A percentile compares a stretch with the other conserved stretches of the same genome.
phyloP scores from a whole-genome alignment of 1,139 yeast species.

The Kodamaea suecica region DNA sequence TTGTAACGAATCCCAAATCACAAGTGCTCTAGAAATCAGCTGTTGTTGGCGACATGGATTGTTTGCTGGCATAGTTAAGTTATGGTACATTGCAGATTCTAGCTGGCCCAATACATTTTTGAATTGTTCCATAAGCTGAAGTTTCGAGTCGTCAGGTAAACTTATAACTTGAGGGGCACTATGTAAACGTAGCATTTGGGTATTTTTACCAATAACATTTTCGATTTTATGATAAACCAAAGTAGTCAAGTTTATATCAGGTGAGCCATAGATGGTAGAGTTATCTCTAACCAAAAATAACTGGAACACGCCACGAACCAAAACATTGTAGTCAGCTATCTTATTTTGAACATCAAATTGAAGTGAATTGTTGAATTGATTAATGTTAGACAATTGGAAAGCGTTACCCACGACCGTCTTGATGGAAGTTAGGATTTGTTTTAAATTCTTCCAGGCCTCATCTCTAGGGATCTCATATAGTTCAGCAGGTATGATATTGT shows the following conservation, averaged over 20 bases:
- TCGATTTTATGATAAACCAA: slow-evolving; percentile 24
- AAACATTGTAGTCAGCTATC: slow-evolving; percentile 39
- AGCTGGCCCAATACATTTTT: slow-evolving; percentile 27
- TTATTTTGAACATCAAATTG: slow-evolving; percentile 29
- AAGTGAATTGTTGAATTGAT: slow-evolving; percentile 38
- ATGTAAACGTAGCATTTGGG: slow-evolving; percentile 13
- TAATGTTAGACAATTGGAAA: slow-evolving; percentile 21
- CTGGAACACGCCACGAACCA: slow-evolving; percentile 62
- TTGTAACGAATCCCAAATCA: slow-evolving; percentile 77
- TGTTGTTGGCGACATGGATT: slow-evolving; percentile 86
- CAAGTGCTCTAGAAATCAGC: slow-evolving; percentile 52
- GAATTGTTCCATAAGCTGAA: slow-evolving; percentile 15
- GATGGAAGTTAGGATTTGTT: slow-evolving; percentile 34
- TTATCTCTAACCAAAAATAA: slow-evolving; percentile 60
- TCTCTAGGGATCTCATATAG: slow-evolving; percentile 25
- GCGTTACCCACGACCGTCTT: slow-evolving; percentile 22
- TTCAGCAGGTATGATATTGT: slow-evolving; percentile 55
- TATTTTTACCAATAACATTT: slow-evolving; percentile 24
- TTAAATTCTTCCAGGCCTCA: slow-evolving; percentile 31
- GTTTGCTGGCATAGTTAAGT: slow-evolving; percentile 57
- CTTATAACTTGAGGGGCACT: slow-evolving; percentile 6
- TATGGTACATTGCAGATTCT: slow-evolving; percentile 52
- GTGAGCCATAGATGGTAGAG: slow-evolving; percentile 43
- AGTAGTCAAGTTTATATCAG: slow-evolving; percentile 14
- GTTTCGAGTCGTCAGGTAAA: slow-evolving; percentile 10